Base-by-base conservation (phyloP, 225 moss, liverwort and hornwort species). In the Physcomitrium patens region DNA sequence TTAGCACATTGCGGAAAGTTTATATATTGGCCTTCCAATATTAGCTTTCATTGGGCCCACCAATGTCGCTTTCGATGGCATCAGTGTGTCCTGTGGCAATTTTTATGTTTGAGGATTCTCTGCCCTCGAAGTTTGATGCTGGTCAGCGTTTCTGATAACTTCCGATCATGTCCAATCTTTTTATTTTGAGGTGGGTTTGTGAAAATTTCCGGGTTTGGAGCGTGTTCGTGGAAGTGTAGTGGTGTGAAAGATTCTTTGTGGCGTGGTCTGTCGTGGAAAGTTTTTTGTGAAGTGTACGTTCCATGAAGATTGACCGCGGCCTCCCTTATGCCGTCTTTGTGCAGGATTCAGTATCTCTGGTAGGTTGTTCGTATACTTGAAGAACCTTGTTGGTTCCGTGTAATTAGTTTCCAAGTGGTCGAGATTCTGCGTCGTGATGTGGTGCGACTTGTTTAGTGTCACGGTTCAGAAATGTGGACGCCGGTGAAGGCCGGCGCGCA, bases 181-280 rank as follows among this genome's bases (percentile, higher is more conserved):
- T 54, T 3, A 5, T 26, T n/a, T n/a, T 15, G 19, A n/a, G 45
- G 18, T 63, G 10, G 23, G 62, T 22, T 75, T 26, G 5, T 12
- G 41, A 18, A 56, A 68, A 58, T 17, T 10, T 63, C 9, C 8
- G 60, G 10, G 9, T 65, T 13, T 12, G n/a, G 26, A 12, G 11
- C 31, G 55, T 67, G 18, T n/a, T 55, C 1, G 67, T 67, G 43
- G 59, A 49, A 18, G 56, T 54, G 46, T 16, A 47, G 12, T 77
- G 72, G 37, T 12, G 81, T 55, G 9, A 41, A 26, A 47, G 53
- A 17, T 70, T 16, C 26, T 12, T 69, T 43, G 67, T 77, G 50
- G 68, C 77, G 72, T 73, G 81, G 50, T 42, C 26, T 23, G 10
- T 23, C n/a, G 10, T 45, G 15, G 53, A 60, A 47, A 54, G 61